Conservation (phyloP, 345 rosid species). For the Geranium brycei region DNA sequence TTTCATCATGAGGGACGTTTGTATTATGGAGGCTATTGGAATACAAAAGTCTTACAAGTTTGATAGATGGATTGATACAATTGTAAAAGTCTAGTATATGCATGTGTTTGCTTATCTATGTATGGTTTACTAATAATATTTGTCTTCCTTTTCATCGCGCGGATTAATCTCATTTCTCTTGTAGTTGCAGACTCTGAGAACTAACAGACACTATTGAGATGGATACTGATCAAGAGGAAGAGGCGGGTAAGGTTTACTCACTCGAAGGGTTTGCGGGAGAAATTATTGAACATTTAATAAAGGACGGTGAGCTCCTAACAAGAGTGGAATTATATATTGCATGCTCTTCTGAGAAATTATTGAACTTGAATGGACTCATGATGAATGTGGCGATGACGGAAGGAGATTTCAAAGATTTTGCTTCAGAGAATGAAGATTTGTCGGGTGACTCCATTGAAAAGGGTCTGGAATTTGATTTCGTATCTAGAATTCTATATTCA, state of each 20-base stretch:
- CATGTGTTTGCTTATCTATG: too few relatives aligned
- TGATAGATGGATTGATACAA: too few relatives aligned
- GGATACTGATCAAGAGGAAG: neutral
- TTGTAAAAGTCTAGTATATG: neutral
- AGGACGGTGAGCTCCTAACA: slow-evolving; percentile 34
- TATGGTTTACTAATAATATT: neutral
- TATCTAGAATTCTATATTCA: slow-evolving; percentile 51
- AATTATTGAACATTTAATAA: slow-evolving; percentile 7
- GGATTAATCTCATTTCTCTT: too few relatives aligned
- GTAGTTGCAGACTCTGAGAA: neutral
- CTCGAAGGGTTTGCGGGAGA: slow-evolving; percentile 20
- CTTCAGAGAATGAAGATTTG: slow-evolving; percentile 17
- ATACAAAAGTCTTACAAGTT: too few relatives aligned
- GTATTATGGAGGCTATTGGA: too few relatives aligned
- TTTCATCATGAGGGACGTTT: too few relatives aligned
- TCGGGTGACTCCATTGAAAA: slow-evolving; percentile 30
- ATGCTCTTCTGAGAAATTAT: slow-evolving; percentile 60
- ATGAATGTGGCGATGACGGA: slow-evolving; percentile 75
- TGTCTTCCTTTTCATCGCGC: neutral
- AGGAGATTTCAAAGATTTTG: slow-evolving; percentile 50
- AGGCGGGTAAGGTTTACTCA: too few relatives aligned
- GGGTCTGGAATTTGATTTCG: slow-evolving; percentile 56
- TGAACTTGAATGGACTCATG: slow-evolving; percentile 54
- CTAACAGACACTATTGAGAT: neutral
- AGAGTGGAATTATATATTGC: slow-evolving; percentile 64